Evolutionary conservation across 306 rosid species (phyloP).

Genomic region (Biancaea sappan): DNA sequence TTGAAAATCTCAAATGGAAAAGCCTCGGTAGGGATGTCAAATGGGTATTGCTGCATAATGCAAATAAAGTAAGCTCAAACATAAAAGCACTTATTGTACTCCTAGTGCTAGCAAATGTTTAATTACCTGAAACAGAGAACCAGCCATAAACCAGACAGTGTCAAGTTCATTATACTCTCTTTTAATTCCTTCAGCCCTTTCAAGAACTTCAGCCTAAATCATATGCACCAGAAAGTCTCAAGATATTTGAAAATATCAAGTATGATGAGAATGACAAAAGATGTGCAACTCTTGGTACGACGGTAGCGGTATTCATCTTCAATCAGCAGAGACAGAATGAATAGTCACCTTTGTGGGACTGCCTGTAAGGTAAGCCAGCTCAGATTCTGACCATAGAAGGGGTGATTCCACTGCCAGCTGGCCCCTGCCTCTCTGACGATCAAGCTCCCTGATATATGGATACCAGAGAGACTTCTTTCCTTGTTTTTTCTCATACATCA

Average conservation of each 20-base stretch:
- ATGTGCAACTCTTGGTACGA: background rate
- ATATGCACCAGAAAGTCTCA: slow-evolving; percentile 37
- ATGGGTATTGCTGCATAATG: slow-evolving; percentile 90
- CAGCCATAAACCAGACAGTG: slow-evolving; percentile 99
- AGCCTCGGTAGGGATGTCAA: slow-evolving; percentile 96
- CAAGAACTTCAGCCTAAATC: slow-evolving; percentile 74
- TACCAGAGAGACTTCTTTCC: slow-evolving; percentile 97
- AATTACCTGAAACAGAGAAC: slow-evolving; percentile 92
- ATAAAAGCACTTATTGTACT: slow-evolving; percentile 3
- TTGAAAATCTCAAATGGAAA: slow-evolving; percentile 95
- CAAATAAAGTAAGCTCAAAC: slow-evolving; percentile 34
- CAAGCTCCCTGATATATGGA: slow-evolving; percentile 92
- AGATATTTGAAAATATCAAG: slow-evolving; percentile 27
- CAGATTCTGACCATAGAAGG: slow-evolving; percentile 89
- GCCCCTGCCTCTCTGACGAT: slow-evolving; percentile 96
- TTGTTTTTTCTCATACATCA: slow-evolving; percentile 99
- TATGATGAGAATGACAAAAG: slow-evolving; percentile 31
- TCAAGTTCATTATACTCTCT: slow-evolving; percentile 96
- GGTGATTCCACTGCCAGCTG: slow-evolving; percentile 94
- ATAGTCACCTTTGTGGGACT: slow-evolving; percentile 82
- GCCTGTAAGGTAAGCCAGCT: slow-evolving; percentile 81
- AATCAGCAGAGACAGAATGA: slow-evolving; percentile 1
- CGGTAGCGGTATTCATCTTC: slow-evolving; percentile 14
- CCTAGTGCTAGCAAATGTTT: slow-evolving; percentile 9
- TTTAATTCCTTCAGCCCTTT: slow-evolving; percentile 88